Evolutionary conservation across 805 yeast species (phyloP).

Genomic region (Henningerozyma blattae): DNA sequence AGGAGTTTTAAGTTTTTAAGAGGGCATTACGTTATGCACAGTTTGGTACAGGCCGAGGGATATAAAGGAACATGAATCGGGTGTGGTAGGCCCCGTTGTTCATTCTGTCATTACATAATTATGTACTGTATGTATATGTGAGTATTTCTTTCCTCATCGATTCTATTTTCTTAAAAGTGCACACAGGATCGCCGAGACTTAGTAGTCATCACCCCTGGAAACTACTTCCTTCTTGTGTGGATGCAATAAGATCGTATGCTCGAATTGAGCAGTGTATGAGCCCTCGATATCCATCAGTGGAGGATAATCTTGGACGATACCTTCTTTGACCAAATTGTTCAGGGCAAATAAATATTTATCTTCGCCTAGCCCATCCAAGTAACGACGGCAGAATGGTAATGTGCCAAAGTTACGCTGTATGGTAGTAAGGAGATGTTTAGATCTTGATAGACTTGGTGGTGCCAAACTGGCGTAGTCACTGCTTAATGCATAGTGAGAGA

Average conservation of each 20-base stretch:
- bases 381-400: constrained; percentile 92
- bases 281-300: constrained; percentile 81
- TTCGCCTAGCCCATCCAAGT: constrained; percentile 82
- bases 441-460: constrained; percentile 42
- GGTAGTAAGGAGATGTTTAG: constrained; percentile 53
- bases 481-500: constrained; percentile 80
- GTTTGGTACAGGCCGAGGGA: too few species aligned
- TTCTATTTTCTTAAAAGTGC: too few species aligned
- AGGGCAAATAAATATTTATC: constrained; percentile 83
- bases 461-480: constrained; percentile 31
- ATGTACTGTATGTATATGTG: too few species aligned
- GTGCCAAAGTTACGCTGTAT: constrained; percentile 85
- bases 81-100: too few species aligned
- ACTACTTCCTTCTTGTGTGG: constrained; percentile 91
- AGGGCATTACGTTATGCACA: too few species aligned
- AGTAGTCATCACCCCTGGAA: constrained; percentile 90
- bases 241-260: constrained; percentile 84
- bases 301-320: constrained; percentile 87
- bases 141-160: too few species aligned
- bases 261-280: constrained; percentile 89
- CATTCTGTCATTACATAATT: too few species aligned
- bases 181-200: constrained; percentile 5
- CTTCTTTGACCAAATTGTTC: constrained; percentile 72
- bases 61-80: too few species aligned
- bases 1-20: too few species aligned